Conservation (phyloP, 129 eudicot genomes). For the Kitagawia praeruptora region DNA sequence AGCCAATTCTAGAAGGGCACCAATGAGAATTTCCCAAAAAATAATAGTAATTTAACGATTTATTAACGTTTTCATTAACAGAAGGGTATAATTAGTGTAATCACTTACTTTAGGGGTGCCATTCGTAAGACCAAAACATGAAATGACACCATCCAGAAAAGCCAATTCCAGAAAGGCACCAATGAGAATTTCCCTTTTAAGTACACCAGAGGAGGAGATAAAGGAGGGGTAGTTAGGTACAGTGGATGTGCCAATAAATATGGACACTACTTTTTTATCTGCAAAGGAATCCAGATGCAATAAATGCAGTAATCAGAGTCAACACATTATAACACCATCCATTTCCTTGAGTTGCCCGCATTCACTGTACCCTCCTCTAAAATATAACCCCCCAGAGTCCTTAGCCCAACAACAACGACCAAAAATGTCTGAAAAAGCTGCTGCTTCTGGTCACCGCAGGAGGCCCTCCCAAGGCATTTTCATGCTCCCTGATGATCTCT, state of each 20-base stretch:
- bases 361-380: constrained; percentile 14
- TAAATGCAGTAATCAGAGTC: constrained; percentile 3
- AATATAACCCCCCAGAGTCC: background rate
- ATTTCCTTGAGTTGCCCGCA: constrained; percentile 17
- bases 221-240: background rate
- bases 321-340: background rate
- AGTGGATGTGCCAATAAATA: background rate
- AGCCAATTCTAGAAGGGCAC: no score
- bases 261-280: background rate
- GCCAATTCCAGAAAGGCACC: no score
- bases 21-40: no score
- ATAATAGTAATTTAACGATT: no score
- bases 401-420: background rate
- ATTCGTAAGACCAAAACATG: no score
- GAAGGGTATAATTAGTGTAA: no score
- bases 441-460: constrained; percentile 50
- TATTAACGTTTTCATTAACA: no score
- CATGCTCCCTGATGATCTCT: constrained; percentile 44
- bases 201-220: background rate
- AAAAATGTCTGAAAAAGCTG: constrained; percentile 48
- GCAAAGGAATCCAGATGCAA: constrained; percentile 8
- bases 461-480: constrained; percentile 68
- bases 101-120: no score
- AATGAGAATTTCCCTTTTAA: no score
- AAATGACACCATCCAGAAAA: no score